Base-by-base conservation (phyloP, 106 monocot species). In the Alisma plantagoaquatica region DNA sequence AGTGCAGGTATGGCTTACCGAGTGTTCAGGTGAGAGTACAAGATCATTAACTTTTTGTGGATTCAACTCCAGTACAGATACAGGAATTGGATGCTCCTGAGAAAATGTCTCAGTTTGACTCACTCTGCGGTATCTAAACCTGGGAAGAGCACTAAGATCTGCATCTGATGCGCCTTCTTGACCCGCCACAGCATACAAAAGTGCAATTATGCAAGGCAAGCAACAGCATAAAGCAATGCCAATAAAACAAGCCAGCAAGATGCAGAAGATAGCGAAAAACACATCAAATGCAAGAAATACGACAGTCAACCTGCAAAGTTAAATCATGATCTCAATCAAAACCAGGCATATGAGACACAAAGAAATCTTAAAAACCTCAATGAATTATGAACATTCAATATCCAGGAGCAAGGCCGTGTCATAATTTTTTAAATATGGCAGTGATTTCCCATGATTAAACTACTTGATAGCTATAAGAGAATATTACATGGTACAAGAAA, bases 101-200 rank as follows among this genome's bases (percentile, higher is more conserved):
- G 14, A 17, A 43, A 52, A 31, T 9, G 17, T 38, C 20, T 33
- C 42, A 54, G 61, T 21, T 49, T 10, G 43, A 15, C 49, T 49
- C 17, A 30, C 47, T 42, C 46, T 31, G 15, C 47, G 33, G 29
- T 63, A 73, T 29, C 54, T 53, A 49, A 54, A 73, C 43, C 26
- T 77, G 19, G 68, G 72, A 48, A 77, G 67, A 23, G 27, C 14
- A 27, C 47, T 63, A 20, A 77, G 43, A 27, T 72, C 51, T 7
- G 53, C 42, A 54, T 77, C 63, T 3, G 77, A 58, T 27, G 77
- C 72, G 53, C 72, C 75, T 62, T 62, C 66, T 3, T 55, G 73
- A 41, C 66, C 66, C 21, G 66, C 46, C 21, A 74, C 55, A 51
- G 74, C 45, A 61, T 73, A 66, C 6, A 66, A 11, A 50, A 72